A percentile compares a stretch with the other conserved stretches of the same genome.
These are phyloP conservation scores for Patellifolia procumbens DNA, from an alignment of 179 eudicot species.

Conservation along the genomic window DNA sequence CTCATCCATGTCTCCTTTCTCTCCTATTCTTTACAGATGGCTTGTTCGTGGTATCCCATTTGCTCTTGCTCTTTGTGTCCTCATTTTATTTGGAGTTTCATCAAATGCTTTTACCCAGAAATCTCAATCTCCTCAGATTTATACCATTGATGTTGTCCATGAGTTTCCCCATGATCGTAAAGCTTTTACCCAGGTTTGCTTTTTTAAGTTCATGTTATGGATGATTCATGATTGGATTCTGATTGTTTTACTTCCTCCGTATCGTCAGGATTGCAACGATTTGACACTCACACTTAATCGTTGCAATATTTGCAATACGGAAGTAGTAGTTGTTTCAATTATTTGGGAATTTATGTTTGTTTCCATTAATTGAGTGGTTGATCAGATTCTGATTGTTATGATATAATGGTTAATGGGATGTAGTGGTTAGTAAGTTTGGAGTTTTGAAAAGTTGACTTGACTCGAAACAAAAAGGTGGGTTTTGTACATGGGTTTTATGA, in stretches of 20 bases:
- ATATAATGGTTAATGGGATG: background rate
- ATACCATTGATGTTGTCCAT: constrained; percentile 53
- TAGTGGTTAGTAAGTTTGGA: background rate
- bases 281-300: too few species aligned
- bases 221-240: background rate
- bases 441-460: background rate
- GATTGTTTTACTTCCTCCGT: background rate
- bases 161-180: constrained; percentile 84
- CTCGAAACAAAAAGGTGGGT: background rate
- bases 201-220: background rate
- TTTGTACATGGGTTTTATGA: background rate
- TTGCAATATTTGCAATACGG: too few species aligned
- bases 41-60: constrained; percentile 29
- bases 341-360: background rate
- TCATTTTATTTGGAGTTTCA: constrained; percentile 43
- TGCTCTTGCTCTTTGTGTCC: constrained; percentile 25
- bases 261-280: too few species aligned
- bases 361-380: background rate
- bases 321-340: too few species aligned
- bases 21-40: constrained; percentile 30
- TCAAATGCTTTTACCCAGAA: constrained; percentile 28
- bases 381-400: background rate
- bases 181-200: constrained; percentile 85
- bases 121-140: constrained; percentile 28
- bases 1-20: constrained; percentile 31